phyloP scores from a whole-genome alignment of 495 filamentous ascomycete species.

The Thozetella sp. region DNA sequence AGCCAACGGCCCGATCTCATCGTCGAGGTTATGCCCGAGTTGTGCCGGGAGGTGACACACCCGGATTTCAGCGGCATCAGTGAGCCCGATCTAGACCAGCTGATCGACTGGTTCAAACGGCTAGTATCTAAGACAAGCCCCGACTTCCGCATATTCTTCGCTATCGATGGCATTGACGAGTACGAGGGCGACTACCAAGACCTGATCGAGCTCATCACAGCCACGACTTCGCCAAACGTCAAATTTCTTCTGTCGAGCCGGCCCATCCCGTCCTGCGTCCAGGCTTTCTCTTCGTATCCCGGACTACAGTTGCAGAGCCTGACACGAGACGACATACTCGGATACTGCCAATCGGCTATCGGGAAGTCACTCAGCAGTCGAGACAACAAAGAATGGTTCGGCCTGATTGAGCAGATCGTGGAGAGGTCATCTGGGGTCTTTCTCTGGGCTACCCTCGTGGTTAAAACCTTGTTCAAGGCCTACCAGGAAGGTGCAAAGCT shows the following conservation, averaged over 20 bases:
- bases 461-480: not conserved
- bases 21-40: not conserved
- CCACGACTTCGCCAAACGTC: not conserved
- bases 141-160: conserved; percentile 26
- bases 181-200: conserved; percentile 23
- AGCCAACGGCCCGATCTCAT: conserved; percentile 1
- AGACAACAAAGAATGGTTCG: not conserved
- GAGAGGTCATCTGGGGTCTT: not conserved
- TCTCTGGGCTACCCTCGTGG: not conserved
- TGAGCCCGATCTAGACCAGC: not conserved
- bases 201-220: conserved; percentile 12
- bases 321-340: not conserved
- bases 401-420: conserved; percentile 1
- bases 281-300: not conserved
- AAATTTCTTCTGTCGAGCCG: conserved; percentile 1
- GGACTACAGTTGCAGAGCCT: not conserved
- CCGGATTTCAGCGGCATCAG: not conserved
- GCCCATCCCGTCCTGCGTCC: not conserved
- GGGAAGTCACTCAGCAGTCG: not conserved
- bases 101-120: conserved; percentile 1
- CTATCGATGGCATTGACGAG: conserved; percentile 51
- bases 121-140: not conserved
- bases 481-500: not conserved
- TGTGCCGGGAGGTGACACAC: not conserved
- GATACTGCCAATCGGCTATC: not conserved